Conservation (phyloP, 495 filamentous ascomycete genomes). For the Melanomma pulvis-pyrius region DNA sequence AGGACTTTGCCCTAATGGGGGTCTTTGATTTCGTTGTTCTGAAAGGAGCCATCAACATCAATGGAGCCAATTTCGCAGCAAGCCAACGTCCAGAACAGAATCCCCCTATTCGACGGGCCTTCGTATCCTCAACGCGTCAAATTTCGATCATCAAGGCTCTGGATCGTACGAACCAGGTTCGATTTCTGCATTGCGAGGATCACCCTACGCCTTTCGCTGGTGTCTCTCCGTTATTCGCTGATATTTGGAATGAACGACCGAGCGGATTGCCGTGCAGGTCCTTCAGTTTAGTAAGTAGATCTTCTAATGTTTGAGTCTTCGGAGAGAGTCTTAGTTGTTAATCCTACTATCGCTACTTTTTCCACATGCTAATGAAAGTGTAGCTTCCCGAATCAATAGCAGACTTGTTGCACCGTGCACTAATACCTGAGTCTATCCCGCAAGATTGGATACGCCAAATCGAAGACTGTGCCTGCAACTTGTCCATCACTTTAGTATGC, state of each 20-base stretch:
- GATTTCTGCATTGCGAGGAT: conserved; percentile 11
- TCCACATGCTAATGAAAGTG: background rate
- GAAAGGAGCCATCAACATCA: conserved; percentile 32
- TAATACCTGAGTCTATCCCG: conserved; percentile 40
- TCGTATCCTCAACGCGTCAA: conserved; percentile 21
- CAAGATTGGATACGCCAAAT: conserved; percentile 30
- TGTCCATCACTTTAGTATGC: conserved; percentile 61
- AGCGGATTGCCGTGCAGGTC: background rate
- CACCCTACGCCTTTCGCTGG: conserved; percentile 4
- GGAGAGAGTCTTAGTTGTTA: background rate
- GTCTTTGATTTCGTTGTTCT: conserved; percentile 17
- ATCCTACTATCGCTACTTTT: background rate
- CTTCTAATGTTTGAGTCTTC: background rate
- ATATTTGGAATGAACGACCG: conserved; percentile 16
- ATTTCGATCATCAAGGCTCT: conserved; percentile 10
- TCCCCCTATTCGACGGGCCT: background rate
- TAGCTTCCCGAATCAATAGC: conserved; percentile 17
- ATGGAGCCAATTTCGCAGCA: conserved; percentile 23
- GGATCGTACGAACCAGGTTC: conserved; percentile 12
- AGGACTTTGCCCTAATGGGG: conserved; percentile 21
- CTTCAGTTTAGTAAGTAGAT: conserved; percentile 16
- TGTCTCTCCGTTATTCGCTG: conserved; percentile 8
- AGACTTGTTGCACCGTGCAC: conserved; percentile 25
- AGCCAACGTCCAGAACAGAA: background rate
- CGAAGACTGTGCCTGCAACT: conserved; percentile 48